Evolutionary conservation across 1,284 basidiomycete species (phyloP), one percentile per base, ranked within the genome.

Genomic region (Apiotrichum gracile): DNA sequence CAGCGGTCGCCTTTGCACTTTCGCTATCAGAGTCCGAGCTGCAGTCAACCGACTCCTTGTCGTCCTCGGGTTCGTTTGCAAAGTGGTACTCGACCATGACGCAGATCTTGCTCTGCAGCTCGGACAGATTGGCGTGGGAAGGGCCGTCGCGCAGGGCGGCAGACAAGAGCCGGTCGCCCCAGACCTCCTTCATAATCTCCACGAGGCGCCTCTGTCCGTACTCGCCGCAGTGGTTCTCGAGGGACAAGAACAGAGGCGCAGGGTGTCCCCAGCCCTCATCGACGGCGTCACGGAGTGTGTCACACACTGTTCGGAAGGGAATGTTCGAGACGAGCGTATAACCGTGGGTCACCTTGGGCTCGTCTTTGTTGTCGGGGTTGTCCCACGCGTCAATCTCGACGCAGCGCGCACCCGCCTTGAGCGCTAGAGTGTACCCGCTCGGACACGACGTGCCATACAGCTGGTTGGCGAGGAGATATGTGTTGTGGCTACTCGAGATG

Each of bases 401-500:
- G 31, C 57, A 59, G n/a, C 54, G 48, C 2, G 54, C 57, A 7
- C 57, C 57, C 4, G 54, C 46, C 19, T 19, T 26, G n/a, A 59
- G 39, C 9, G 42, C 35, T 5, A 45, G 35, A 38, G 51, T 54
- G 49, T 59, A 59, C 9, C 45, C 54, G 5, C 41, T 41, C 16
- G 54, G 44, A 19, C 51, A 51, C 7, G 51, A 53, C 14, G 49
- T 45, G 45, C 57, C 57, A 27, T 43, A 59, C 33, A 59, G 51
- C 54, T 59, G 57, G 37, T 59, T 45, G 9, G 57, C 92, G 16
- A 97, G 85, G 5, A 99, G 84, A 66, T 99, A 98, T 0, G 96
- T 98, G 66, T 99, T 98, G 70, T 98, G 96, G 29, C 91, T 94
- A 13, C 90, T 88, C 8, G 90, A 92, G 64, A 97, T 85, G 66